Evolutionary conservation across 305 asterid species (phyloP).

Genomic region (Andrographis paniculata): DNA sequence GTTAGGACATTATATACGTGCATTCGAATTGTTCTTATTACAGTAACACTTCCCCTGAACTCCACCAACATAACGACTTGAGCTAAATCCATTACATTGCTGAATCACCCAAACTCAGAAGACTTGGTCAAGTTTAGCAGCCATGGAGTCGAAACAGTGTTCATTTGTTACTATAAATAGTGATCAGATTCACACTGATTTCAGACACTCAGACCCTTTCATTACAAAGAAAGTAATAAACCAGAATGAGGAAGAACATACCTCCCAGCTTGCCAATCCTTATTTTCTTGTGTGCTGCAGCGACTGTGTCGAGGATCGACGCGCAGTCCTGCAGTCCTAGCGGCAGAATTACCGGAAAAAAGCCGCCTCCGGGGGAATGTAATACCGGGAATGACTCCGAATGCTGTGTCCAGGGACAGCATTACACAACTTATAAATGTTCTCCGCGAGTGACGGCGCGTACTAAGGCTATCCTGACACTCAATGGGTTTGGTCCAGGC

Average conservation of each 20-base stretch:
- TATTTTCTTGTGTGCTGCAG: not conserved
- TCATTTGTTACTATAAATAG: not conserved
- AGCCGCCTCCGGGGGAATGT: conserved; percentile 26
- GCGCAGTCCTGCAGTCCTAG: conserved; percentile 18
- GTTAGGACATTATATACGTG: not conserved
- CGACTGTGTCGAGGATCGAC: not conserved
- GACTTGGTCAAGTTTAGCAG: not conserved
- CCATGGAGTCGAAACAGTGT: not conserved
- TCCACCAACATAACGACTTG: not conserved
- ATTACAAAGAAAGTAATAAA: not conserved
- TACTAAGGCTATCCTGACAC: conserved; percentile 26
- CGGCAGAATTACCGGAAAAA: conserved; percentile 22
- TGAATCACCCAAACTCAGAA: not conserved
- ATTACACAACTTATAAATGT: conserved; percentile 25
- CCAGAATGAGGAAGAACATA: not conserved
- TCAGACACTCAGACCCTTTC: not conserved
- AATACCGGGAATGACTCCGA: conserved; percentile 21
- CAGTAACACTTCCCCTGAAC: not conserved
- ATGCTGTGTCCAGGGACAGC: conserved; percentile 25
- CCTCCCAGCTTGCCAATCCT: not conserved
- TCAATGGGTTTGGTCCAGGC: conserved; percentile 26
- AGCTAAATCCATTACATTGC: not conserved
- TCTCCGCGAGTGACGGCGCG: conserved; percentile 21
- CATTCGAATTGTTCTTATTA: not conserved
- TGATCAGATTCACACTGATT: not conserved